phyloP scores from a whole-genome alignment of 805 yeast species.

The Yamadazyma insecticola region DNA sequence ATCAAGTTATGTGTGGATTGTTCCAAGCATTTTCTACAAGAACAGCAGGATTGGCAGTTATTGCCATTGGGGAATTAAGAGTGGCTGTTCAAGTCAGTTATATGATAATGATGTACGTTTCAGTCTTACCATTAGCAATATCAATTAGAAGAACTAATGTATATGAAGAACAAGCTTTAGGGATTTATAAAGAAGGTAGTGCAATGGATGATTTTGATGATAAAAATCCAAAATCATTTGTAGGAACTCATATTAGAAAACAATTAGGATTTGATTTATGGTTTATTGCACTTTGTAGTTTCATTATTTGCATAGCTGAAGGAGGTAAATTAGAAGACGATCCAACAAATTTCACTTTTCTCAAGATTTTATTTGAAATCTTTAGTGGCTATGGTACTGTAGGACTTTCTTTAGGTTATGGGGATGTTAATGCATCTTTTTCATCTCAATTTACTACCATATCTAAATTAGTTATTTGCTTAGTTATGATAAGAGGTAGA shows the following conservation, averaged over 20 bases:
- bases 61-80: conserved; percentile 65
- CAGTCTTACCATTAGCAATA: conserved; percentile 93
- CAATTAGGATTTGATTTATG: conserved; percentile 93
- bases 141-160: conserved; percentile 96
- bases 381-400: conserved; percentile 97
- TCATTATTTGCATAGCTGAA: conserved; percentile 84
- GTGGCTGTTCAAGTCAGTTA: conserved; percentile 93
- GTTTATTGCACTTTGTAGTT: conserved; percentile 84
- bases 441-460: conserved; percentile 65
- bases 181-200: conserved; percentile 59
- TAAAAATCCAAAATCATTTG: conserved; percentile 54
- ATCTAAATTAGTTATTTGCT: conserved; percentile 80
- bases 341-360: conserved; percentile 54
- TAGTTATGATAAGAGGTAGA: conserved; percentile 90
- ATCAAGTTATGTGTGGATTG: conserved; percentile 72
- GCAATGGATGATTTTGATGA: conserved; percentile 22
- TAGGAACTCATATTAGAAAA: conserved; percentile 83
- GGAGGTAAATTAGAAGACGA: conserved; percentile 50
- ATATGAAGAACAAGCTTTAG: conserved; percentile 94
- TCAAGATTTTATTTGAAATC: conserved; percentile 77
- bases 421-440: conserved; percentile 62
- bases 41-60: conserved; percentile 85
- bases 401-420: conserved; percentile 85
- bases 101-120: conserved; percentile 96
- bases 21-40: conserved; percentile 91